Conservation (phyloP, 257 asterid species). For the Fraxinus americana region DNA sequence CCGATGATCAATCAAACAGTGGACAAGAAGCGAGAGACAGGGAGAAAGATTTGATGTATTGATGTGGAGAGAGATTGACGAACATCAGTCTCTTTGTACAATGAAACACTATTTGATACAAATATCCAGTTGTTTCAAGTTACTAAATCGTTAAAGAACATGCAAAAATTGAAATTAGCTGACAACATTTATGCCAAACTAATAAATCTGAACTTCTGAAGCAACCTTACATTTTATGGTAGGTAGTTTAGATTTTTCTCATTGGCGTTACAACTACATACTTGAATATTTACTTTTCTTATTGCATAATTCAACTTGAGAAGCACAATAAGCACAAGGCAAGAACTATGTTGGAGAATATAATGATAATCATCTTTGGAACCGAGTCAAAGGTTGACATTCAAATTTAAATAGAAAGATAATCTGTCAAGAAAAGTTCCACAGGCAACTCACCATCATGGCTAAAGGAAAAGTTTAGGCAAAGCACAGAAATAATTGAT, state of each 20-base stretch:
- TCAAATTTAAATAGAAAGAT: not conserved
- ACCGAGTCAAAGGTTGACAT: not conserved
- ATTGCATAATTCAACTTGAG: not conserved
- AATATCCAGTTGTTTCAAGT: not conserved
- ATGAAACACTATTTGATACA: not conserved
- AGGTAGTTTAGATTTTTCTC: not conserved
- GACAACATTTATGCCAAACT: not conserved
- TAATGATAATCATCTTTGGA: not conserved
- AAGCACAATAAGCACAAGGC: not conserved
- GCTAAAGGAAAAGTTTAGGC: not conserved
- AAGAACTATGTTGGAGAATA: not conserved
- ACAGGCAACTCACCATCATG: not conserved
- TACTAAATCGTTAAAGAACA: not conserved
- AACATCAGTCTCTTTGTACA: not conserved
- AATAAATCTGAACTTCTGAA: not conserved
- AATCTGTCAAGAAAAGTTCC: not conserved
- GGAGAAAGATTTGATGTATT: not conserved
- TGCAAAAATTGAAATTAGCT: not conserved
- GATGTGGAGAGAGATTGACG: not conserved
- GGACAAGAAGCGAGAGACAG: too few relatives aligned
- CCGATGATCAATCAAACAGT: too few relatives aligned
- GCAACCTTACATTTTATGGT: not conserved
- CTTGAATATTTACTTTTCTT: not conserved
- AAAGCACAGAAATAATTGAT: not conserved
- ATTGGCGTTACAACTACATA: not conserved